A percentile compares a stretch with the other conserved stretches of the same genome.
Conservation (phyloP, 805 yeast species). For the Yamadazyma tumulicola region DNA sequence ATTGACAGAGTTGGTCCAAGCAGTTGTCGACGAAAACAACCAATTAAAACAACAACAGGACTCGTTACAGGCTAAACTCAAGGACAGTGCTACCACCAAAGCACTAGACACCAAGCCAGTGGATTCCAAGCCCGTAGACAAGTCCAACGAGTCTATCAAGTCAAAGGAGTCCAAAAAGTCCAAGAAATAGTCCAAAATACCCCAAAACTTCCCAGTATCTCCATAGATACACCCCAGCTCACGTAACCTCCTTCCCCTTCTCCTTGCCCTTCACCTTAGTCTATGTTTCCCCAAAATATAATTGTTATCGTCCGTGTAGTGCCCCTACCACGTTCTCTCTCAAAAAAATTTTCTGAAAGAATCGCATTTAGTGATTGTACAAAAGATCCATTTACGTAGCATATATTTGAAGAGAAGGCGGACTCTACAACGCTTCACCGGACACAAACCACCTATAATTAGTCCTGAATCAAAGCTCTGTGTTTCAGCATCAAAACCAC, state of each 20-base stretch:
- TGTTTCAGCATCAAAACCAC: too few relatives aligned
- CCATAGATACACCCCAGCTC: too few relatives aligned
- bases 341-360: background rate
- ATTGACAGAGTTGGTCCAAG: constrained; percentile 38
- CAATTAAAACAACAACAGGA: constrained; percentile 17
- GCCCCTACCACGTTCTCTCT: background rate
- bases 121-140: too few relatives aligned
- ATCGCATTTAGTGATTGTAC: background rate
- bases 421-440: too few relatives aligned
- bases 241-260: background rate
- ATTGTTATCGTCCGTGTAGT: background rate
- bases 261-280: background rate
- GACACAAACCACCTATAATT: too few relatives aligned
- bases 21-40: constrained; percentile 33
- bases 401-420: too few relatives aligned
- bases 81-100: background rate
- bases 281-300: background rate
- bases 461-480: too few relatives aligned
- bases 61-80: background rate
- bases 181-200: constrained; percentile 1
- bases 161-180: background rate
- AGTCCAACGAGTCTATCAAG: background rate
- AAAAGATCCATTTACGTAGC: too few relatives aligned
- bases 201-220: background rate
- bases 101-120: background rate